phyloP scores from a whole-genome alignment of 768 basidiomycete species.

The Lentinula sp. region DNA sequence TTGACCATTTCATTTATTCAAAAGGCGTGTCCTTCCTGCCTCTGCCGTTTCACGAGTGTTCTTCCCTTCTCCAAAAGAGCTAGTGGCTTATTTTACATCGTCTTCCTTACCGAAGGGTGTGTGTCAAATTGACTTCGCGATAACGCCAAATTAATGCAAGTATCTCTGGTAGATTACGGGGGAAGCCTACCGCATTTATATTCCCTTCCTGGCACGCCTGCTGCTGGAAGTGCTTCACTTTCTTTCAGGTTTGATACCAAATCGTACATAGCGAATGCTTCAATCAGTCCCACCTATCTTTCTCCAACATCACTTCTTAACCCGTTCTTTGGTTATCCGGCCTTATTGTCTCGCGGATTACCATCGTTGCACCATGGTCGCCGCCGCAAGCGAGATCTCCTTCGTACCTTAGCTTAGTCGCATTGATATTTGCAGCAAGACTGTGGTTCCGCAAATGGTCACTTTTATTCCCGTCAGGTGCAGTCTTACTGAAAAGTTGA shows the following conservation, averaged over 20 bases:
- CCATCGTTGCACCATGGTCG: conserved; percentile 53
- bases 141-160: conserved; percentile 13
- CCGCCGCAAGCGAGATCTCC: conserved; percentile 62
- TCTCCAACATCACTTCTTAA: conserved; percentile 58
- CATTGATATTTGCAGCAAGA: conserved; percentile 22
- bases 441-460: conserved; percentile 17
- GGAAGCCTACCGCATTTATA: conserved; percentile 50
- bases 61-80: conserved; percentile 53
- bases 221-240: conserved; percentile 18
- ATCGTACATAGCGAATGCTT: neutral
- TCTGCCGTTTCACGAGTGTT: conserved; percentile 56
- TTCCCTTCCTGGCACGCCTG: conserved; percentile 39
- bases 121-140: conserved; percentile 8
- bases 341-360: conserved; percentile 27
- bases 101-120: conserved; percentile 54
- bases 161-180: conserved; percentile 52
- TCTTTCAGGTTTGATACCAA: neutral
- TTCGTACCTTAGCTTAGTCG: conserved; percentile 46
- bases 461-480: conserved; percentile 5
- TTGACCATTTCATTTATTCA: conserved; percentile 6
- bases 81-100: conserved; percentile 48
- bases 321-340: conserved; percentile 74
- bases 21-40: conserved; percentile 57
- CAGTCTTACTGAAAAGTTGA: neutral
- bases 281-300: conserved; percentile 23